Base-by-base conservation (phyloP, 2,329 filamentous ascomycete genomes). In the Fonsecaea monophora region DNA sequence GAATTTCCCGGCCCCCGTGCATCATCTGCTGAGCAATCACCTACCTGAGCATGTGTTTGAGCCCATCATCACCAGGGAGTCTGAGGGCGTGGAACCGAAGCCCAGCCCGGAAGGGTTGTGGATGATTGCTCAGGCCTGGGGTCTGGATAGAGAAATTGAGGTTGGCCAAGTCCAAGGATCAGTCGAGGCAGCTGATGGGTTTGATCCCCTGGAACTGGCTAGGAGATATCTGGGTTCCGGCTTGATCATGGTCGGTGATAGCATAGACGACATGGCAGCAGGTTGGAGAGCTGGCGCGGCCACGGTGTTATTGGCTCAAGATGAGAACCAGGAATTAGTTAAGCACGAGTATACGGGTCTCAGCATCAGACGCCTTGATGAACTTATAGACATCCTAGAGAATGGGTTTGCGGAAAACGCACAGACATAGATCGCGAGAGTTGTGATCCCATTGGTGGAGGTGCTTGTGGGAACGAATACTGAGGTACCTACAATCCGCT, bases 261-360 rank as follows among this genome's bases (percentile, higher is more conserved):
- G 90, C 15, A 87, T 96, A 63, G 95, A 98, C 77, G 95, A 99
- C 76, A 96, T 98, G 87, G 91, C 90, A 7, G 92, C 94, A 0
- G 94, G 95, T 0, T 86, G 90, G 67, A 84, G 83, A 60, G 94
- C 94, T 0, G 94, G 94, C 0, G 92, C 94, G 1, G 91, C 92
- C 38, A 98, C 95, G 0, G 93, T 98, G n/a, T 76, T 98, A 75
- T 82, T 99, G 53, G 85, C 90, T 15, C 96, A 96, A 74, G 87
- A 92, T n/a, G 89, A 85, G n/a, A 97, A 97, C 75, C 78, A 78
- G 63, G 84, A 90, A 70, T 76, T 97, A 65, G 86, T 84, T 7
- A 82, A 86, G 30, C 91, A 96, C 75, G 85, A 88, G 70, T 87
- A 92, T 77, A 96, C 92, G 0, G 92, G 96, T 78, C 74, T 94